phyloP scores from a whole-genome alignment of 2,329 filamentous ascomycete genomes.

The Lasiodiplodia sp. region DNA sequence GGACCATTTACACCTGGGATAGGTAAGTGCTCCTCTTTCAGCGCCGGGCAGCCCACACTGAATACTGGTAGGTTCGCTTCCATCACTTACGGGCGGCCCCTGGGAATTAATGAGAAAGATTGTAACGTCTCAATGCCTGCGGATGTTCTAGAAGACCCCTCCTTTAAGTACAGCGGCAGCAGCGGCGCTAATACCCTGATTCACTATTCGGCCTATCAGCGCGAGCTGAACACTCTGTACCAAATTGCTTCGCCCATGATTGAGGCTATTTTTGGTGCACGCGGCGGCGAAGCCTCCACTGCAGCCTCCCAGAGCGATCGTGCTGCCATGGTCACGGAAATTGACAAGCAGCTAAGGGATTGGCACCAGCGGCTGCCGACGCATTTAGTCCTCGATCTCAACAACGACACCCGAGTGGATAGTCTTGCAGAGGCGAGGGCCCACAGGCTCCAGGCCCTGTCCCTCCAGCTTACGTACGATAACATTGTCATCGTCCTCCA shows the following conservation, averaged over 20 bases:
- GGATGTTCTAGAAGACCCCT: slow-evolving; percentile 43
- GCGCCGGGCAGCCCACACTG: neutral
- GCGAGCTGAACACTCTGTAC: slow-evolving; percentile 41
- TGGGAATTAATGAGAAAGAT: slow-evolving; percentile 53
- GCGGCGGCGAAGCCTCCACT: slow-evolving; percentile 26
- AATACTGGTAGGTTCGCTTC: slow-evolving; percentile 44
- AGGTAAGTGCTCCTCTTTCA: slow-evolving; percentile 31
- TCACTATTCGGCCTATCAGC: slow-evolving; percentile 38
- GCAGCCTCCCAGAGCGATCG: slow-evolving; percentile 31
- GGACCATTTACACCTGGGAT: slow-evolving; percentile 54
- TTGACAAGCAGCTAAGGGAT: slow-evolving; percentile 34
- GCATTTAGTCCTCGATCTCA: slow-evolving; percentile 36
- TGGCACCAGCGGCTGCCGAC: slow-evolving; percentile 39
- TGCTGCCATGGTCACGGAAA: slow-evolving; percentile 34
- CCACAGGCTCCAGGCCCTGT: slow-evolving; percentile 48
- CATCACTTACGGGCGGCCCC: slow-evolving; percentile 50
- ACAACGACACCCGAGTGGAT: slow-evolving; percentile 34
- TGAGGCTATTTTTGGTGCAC: slow-evolving; percentile 39
- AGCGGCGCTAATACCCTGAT: neutral
- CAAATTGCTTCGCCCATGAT: slow-evolving; percentile 42
- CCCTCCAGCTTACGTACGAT: slow-evolving; percentile 54
- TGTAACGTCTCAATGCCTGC: slow-evolving; percentile 47
- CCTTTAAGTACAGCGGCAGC: neutral
- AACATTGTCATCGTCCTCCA: slow-evolving; percentile 53
- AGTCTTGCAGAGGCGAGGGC: slow-evolving; percentile 32